Conservation (phyloP, 441 rosid species). For the Populus hybrid region DNA sequence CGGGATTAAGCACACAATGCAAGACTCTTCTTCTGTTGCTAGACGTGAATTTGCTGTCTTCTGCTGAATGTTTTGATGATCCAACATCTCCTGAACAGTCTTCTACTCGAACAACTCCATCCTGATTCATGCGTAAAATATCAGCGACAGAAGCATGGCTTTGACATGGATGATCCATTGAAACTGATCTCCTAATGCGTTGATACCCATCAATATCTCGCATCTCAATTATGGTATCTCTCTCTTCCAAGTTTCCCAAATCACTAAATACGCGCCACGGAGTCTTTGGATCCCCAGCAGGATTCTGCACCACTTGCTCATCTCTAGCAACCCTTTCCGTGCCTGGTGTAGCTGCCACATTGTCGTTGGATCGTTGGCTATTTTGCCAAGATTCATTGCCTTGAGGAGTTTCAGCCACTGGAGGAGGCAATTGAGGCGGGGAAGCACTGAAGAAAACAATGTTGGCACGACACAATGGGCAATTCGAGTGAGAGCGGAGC, state of each 20-base stretch:
- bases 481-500: constrained; percentile 81
- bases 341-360: constrained; percentile 23
- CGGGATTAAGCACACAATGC: constrained; percentile 25
- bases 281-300: constrained; percentile 22
- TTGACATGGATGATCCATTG: constrained; percentile 57
- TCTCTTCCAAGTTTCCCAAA: constrained; percentile 35
- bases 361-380: constrained; percentile 19
- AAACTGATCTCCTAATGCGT: constrained; percentile 47
- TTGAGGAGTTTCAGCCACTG: constrained; percentile 22
- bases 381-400: constrained; percentile 24
- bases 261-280: constrained; percentile 37
- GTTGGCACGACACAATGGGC: constrained; percentile 86
- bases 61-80: constrained; percentile 32
- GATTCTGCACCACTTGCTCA: constrained; percentile 11
- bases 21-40: constrained; percentile 17
- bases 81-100: constrained; percentile 24
- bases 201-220: constrained; percentile 28
- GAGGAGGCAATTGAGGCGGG: constrained; percentile 18
- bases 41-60: constrained; percentile 21
- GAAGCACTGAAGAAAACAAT: constrained; percentile 30
- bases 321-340: constrained; percentile 16
- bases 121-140: constrained; percentile 21
- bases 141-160: constrained; percentile 31
- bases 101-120: constrained; percentile 20
- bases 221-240: constrained; percentile 35